These are phyloP conservation scores for Sporothrix euskadiensis DNA, from an alignment of 2,329 filamentous ascomycete genomes.

Conservation along the genomic window DNA sequence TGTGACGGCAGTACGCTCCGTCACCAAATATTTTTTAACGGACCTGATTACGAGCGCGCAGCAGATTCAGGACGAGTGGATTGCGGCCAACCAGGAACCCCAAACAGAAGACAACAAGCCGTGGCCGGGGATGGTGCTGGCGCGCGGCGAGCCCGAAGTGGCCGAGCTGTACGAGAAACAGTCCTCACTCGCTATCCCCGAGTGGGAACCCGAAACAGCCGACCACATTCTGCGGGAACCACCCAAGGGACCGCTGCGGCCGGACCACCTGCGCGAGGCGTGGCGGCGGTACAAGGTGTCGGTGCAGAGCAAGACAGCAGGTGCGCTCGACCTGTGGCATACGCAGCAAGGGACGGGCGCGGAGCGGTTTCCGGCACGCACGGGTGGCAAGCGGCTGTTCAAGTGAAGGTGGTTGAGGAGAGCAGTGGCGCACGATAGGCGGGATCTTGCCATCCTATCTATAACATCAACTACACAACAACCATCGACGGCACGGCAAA, in stretches of 20 bases:
- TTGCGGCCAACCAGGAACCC: conserved; percentile 56
- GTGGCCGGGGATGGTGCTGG: conserved; percentile 37
- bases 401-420: conserved; percentile 34
- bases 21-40: conserved; percentile 75
- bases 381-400: conserved; percentile 55
- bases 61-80: conserved; percentile 71
- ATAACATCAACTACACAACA: neutral
- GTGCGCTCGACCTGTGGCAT: conserved; percentile 62
- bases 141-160: conserved; percentile 36
- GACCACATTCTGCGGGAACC: conserved; percentile 42
- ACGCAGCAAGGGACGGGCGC: conserved; percentile 60
- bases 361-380: conserved; percentile 59
- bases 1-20: conserved; percentile 72
- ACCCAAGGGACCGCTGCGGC: conserved; percentile 61
- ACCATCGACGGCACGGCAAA: neutral
- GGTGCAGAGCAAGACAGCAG: conserved; percentile 63
- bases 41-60: conserved; percentile 73
- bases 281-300: conserved; percentile 65
- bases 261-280: conserved; percentile 74
- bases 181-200: conserved; percentile 34
- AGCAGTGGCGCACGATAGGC: neutral
- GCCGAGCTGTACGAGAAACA: conserved; percentile 42
- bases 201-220: conserved; percentile 35
- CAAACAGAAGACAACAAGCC: conserved; percentile 56
- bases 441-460: neutral